Evolutionary conservation across 148 eudicot species (phyloP).

Genomic region (Rheum nobile): DNA sequence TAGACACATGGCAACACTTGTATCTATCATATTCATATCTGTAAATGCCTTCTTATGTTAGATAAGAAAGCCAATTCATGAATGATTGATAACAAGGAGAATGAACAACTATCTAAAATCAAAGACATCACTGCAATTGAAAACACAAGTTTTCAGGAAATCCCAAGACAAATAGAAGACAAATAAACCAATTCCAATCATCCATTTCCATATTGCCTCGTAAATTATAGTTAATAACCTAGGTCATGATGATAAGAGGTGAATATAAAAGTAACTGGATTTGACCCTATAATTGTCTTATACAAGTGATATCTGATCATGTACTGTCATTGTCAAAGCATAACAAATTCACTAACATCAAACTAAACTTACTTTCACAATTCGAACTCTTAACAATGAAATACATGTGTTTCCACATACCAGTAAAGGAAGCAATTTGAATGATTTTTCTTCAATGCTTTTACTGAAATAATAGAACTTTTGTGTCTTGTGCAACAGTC

Average conservation of each 20-base stretch:
- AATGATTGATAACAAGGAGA: not conserved
- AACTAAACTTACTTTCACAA: too few species aligned
- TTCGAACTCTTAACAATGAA: too few species aligned
- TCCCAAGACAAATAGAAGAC: not conserved
- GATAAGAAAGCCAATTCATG: not conserved
- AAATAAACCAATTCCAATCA: not conserved
- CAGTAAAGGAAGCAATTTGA: too few species aligned
- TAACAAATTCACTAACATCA: not conserved
- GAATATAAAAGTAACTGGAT: too few species aligned
- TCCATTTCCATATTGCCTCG: too few species aligned
- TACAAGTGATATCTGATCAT: not conserved
- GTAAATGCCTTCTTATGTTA: not conserved
- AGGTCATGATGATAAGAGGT: too few species aligned
- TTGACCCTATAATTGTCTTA: not conserved
- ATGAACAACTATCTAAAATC: not conserved
- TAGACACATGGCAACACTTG: not conserved
- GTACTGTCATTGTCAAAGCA: not conserved
- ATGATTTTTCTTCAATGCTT: too few species aligned
- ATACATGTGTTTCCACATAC: too few species aligned
- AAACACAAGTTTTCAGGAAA: too few species aligned
- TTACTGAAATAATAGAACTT: too few species aligned
- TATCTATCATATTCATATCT: not conserved
- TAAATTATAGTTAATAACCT: too few species aligned
- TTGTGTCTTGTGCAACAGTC: too few species aligned
- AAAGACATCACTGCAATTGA: not conserved